These are phyloP conservation scores for Triticum turgidum DNA, from an alignment of 176 grass and related monocot species.

Conservation along the genomic window DNA sequence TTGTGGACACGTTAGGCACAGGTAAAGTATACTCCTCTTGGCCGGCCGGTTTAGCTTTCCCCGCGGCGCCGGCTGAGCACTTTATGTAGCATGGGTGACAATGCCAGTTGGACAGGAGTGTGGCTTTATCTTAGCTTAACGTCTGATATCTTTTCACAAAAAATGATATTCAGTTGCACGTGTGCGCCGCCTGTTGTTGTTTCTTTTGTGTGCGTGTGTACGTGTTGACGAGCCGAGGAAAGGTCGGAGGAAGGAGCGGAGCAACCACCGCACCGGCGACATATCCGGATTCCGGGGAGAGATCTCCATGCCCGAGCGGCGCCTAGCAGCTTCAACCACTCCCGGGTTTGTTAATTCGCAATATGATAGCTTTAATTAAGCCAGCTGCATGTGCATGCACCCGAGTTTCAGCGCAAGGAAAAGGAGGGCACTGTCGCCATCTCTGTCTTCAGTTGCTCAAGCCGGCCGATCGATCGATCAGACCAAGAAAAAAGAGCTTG, in stretches of 20 bases:
- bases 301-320: neutral
- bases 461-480: neutral
- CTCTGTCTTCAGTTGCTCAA: no score
- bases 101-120: conserved; percentile 19
- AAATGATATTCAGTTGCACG: neutral
- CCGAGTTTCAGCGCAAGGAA: neutral
- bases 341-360: neutral
- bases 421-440: neutral
- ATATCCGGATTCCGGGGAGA: neutral
- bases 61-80: no score
- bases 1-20: neutral
- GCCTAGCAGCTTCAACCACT: neutral
- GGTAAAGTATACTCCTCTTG: neutral
- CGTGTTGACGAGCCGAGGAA: neutral
- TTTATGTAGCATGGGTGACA: conserved; percentile 11
- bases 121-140: neutral
- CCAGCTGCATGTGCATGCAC: neutral
- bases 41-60: neutral
- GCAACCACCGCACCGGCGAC: neutral
- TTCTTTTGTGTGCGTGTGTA: neutral
- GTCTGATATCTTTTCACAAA: neutral
- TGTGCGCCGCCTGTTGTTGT: conserved; percentile 1
- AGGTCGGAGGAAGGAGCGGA: neutral
- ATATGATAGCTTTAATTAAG: no score
- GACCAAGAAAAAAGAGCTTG: no score